Evolutionary conservation across 768 basidiomycete genomes (phyloP).

Genomic region (Leccinum aurantiacum): DNA sequence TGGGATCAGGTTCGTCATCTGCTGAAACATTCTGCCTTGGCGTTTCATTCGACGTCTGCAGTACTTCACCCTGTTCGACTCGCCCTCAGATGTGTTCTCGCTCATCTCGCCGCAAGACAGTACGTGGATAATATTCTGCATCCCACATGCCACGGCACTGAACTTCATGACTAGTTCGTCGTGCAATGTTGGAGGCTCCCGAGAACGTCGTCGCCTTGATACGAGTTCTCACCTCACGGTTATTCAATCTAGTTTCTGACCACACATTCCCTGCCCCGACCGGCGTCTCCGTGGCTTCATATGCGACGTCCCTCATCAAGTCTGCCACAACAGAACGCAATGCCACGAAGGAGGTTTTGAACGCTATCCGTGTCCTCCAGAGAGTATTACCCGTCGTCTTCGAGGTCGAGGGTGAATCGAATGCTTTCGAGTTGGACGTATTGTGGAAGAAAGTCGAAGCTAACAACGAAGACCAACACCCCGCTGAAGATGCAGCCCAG

Average conservation of each 20-base stretch:
- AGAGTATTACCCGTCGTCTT: constrained; percentile 90
- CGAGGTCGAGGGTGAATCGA: constrained; percentile 70
- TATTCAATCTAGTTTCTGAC: constrained; percentile 75
- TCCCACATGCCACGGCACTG: constrained; percentile 5
- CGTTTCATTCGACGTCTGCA: constrained; percentile 30
- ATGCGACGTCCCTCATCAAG: constrained; percentile 72
- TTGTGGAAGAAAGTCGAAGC: constrained; percentile 75
- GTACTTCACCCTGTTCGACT: constrained; percentile 87
- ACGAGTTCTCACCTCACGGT: constrained; percentile 60
- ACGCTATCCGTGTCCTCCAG: constrained; percentile 88
- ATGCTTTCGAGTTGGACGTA: constrained; percentile 72
- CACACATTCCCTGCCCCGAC: constrained; percentile 73
- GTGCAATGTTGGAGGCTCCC: constrained; percentile 77
- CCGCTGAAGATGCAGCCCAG: constrained; percentile 46
- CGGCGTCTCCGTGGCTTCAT: constrained; percentile 57
- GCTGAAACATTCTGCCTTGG: background rate
- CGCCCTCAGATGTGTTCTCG: constrained; percentile 87
- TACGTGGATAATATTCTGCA: constrained; percentile 38
- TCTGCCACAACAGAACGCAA: constrained; percentile 55
- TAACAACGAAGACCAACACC: constrained; percentile 34
- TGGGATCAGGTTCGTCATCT: constrained; percentile 76
- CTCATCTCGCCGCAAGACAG: constrained; percentile 84
- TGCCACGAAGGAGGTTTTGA: constrained; percentile 84
- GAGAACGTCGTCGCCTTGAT: constrained; percentile 86
- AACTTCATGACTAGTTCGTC: constrained; percentile 57